phyloP scores from a whole-genome alignment of 352 stramenopile genomes.

The Phytophthora pinifolia region DNA sequence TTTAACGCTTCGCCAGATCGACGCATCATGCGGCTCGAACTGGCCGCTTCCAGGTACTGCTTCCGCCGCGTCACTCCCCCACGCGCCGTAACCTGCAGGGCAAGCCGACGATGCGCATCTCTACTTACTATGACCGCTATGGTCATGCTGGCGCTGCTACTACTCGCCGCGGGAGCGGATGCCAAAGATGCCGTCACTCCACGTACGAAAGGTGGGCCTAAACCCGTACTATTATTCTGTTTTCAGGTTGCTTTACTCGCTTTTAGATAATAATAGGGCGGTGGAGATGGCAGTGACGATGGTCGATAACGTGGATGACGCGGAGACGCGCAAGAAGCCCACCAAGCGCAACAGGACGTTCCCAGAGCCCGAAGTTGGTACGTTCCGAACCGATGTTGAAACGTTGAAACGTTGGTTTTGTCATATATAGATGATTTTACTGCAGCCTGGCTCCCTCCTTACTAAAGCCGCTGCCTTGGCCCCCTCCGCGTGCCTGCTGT shows the following conservation, averaged over 20 bases:
- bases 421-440: background rate
- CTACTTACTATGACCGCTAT: constrained; percentile 3
- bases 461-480: constrained; percentile 13
- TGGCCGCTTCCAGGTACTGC: background rate
- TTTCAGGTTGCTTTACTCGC: constrained; percentile 1
- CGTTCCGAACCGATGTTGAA: constrained; percentile 11
- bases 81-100: background rate
- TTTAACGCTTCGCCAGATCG: constrained; percentile 16
- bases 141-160: constrained; percentile 7
- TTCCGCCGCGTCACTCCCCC: background rate
- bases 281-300: constrained; percentile 26
- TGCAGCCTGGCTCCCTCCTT: constrained; percentile 3
- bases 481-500: background rate
- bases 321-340: constrained; percentile 16
- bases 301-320: background rate
- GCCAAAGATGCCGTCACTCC: constrained; percentile 26
- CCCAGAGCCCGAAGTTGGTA: constrained; percentile 41
- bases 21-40: constrained; percentile 18
- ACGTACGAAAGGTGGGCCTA: constrained; percentile 12
- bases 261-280: constrained; percentile 2
- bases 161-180: constrained; percentile 3
- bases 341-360: constrained; percentile 29
- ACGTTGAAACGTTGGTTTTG: constrained; percentile 2
- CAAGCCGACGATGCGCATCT: background rate
- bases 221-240: constrained; percentile 11